These are phyloP conservation scores for Wickerhamiella domercqiae DNA, from an alignment of 805 yeast genomes.

Conservation along the genomic window DNA sequence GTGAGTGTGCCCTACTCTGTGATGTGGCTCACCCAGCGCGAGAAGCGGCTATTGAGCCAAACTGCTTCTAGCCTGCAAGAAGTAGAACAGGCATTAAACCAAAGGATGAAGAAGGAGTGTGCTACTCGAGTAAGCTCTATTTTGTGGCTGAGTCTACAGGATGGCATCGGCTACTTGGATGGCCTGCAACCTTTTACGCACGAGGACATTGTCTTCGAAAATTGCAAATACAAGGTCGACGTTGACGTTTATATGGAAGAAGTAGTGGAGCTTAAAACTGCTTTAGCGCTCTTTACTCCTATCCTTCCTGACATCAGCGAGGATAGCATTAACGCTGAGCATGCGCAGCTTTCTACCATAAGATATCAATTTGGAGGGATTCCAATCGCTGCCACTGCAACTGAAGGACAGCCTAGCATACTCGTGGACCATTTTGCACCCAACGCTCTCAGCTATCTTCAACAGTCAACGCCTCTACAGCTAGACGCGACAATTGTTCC, in stretches of 20 bases:
- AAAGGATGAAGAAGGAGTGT: conserved; percentile 4
- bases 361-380: too few relatives aligned
- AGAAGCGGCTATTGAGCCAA: conserved; percentile 8
- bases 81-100: conserved; percentile 10
- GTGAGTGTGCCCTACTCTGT: conserved; percentile 10
- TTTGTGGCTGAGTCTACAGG: not conserved
- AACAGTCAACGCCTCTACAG: too few relatives aligned
- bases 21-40: conserved; percentile 12
- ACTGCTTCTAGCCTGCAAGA: conserved; percentile 4
- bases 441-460: too few relatives aligned
- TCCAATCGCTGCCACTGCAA: too few relatives aligned
- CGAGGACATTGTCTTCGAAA: not conserved
- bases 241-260: conserved; percentile 14
- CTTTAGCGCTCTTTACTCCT: conserved; percentile 14
- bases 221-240: conserved; percentile 8
- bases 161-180: not conserved
- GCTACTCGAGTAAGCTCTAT: not conserved
- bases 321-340: conserved; percentile 9
- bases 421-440: too few relatives aligned
- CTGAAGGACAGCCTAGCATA: too few relatives aligned
- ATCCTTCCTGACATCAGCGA: too few relatives aligned
- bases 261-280: conserved; percentile 10
- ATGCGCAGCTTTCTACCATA: conserved; percentile 14
- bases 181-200: not conserved
- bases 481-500: too few relatives aligned